Evolutionary conservation across 176 grass and related monocot genomes (phyloP), one percentile per base, ranked within the genome.

Genomic region (Triticum dicoccoides): DNA sequence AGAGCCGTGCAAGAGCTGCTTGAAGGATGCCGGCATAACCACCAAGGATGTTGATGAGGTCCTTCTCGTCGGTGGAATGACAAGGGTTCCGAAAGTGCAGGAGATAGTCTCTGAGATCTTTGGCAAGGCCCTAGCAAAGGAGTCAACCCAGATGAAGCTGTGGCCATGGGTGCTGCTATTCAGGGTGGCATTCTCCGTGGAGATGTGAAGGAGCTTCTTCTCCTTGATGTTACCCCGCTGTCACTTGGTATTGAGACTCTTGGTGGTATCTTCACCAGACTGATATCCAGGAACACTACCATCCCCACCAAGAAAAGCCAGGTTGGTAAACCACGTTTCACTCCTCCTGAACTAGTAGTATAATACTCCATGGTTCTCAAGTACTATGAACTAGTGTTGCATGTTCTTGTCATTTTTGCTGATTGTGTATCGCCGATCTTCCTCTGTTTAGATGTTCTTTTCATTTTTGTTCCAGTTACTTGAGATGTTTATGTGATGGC

Each of bases 161-260:
- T 86, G 59, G 90, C 86, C 10, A 82, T 86, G 86, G 90, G 90
- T 64, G 90, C 86, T 8, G 86, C 86, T 25, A 72, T 91, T 54
- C 90, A 88, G 79, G 79, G 90, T 18, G 86, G 82, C 58, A 86
- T 92, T 83, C 86, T 88, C 37, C 84, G 89, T 41, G 86, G 82
- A 86, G 90, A 89, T 89, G 90, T 86, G 4, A 92, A 92, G 82
- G 90, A 92, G 56, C 86, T 88, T 56, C 86, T 92, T 47, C 84
- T 90, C 59, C 84, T 92, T 41, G 90, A 91, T 66, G 86, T 91
- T 35, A 88, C 90, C 58, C 89, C 89, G 14, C 75, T 91, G 20
- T 88, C 85, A 21, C 85, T 91, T 82, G 86, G 90, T 77, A 85
- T 91, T 32, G 86, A 88, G 77, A 91, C 90, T 61, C 86, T 91